phyloP scores from a whole-genome alignment of 768 basidiomycete species.

The Lactarius trivialis region DNA sequence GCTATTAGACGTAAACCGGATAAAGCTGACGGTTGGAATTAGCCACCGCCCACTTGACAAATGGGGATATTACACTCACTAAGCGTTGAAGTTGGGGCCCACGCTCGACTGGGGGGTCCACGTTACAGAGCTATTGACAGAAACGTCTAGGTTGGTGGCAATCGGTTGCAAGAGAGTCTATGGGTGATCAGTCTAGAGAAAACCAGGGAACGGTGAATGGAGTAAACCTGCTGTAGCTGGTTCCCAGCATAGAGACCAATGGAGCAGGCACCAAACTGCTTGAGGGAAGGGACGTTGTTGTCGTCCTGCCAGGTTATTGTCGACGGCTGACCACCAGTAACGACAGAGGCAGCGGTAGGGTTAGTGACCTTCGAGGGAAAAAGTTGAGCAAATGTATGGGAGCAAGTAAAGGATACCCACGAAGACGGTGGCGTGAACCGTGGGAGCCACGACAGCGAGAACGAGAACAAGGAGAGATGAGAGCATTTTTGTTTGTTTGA shows the following conservation, averaged over 20 bases:
- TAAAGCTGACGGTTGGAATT: slow-evolving; percentile 46
- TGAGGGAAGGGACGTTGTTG: slow-evolving; percentile 40
- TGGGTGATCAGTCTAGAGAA: slow-evolving; percentile 17
- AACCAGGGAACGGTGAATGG: neutral
- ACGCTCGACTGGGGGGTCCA: slow-evolving; percentile 48
- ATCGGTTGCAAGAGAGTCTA: slow-evolving; percentile 56
- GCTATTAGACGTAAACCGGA: slow-evolving; percentile 60
- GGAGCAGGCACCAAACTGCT: slow-evolving; percentile 43
- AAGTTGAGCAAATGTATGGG: neutral
- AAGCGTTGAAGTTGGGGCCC: slow-evolving; percentile 49
- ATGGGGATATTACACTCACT: slow-evolving; percentile 36
- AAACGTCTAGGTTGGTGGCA: slow-evolving; percentile 43
- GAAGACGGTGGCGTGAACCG: slow-evolving; percentile 14
- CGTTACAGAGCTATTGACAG: slow-evolving; percentile 36
- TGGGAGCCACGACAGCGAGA: slow-evolving; percentile 15
- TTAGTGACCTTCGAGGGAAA: slow-evolving; percentile 43
- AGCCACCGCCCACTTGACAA: neutral
- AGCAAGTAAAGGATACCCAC: slow-evolving; percentile 3
- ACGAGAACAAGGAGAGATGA: slow-evolving; percentile 9
- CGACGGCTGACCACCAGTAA: slow-evolving; percentile 41
- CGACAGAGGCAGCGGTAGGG: slow-evolving; percentile 45
- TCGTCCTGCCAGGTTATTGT: slow-evolving; percentile 58
- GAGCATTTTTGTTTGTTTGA: slow-evolving; percentile 16
- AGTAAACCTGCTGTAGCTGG: slow-evolving; percentile 48
- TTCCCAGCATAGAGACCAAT: slow-evolving; percentile 63